Conservation (phyloP, 2,329 filamentous ascomycete genomes). For the Paecilomyces formosus region DNA sequence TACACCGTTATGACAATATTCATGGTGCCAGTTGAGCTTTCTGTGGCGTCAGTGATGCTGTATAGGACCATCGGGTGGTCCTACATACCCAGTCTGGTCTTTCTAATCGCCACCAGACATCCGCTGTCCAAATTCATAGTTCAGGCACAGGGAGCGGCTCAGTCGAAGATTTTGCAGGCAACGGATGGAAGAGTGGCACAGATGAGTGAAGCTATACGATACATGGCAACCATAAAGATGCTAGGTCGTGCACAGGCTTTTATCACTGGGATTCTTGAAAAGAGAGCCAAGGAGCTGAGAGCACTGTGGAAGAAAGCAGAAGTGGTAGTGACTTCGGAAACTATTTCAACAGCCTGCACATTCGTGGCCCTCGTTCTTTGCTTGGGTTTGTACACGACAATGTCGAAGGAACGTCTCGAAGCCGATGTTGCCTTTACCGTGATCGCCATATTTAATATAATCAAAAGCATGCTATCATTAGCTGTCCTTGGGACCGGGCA, state of each 20-base stretch:
- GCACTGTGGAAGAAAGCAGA: constrained; percentile 8
- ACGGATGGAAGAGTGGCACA: constrained; percentile 5
- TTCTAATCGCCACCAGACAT: constrained; percentile 7
- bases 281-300: constrained; percentile 3
- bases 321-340: constrained; percentile 7
- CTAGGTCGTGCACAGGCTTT: constrained; percentile 6
- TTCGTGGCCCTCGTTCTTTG: constrained; percentile 6
- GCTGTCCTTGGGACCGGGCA: constrained; percentile 8
- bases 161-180: constrained; percentile 5
- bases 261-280: constrained; percentile 4
- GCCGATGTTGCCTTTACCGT: constrained; percentile 7
- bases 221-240: constrained; percentile 6
- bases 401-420: constrained; percentile 1
- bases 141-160: constrained; percentile 3
- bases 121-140: constrained; percentile 6
- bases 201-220: constrained; percentile 7
- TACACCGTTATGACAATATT: constrained; percentile 7
- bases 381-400: constrained; percentile 1
- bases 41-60: constrained; percentile 3
- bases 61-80: constrained; percentile 8
- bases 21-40: constrained; percentile 7
- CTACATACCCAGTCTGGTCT: constrained; percentile 7
- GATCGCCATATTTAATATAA: constrained; percentile 7
- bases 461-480: constrained; percentile 7
- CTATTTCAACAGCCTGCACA: constrained; percentile 3